Evolutionary conservation across 768 basidiomycete species (phyloP).

Genomic region (Sporobolomyces roseus): DNA sequence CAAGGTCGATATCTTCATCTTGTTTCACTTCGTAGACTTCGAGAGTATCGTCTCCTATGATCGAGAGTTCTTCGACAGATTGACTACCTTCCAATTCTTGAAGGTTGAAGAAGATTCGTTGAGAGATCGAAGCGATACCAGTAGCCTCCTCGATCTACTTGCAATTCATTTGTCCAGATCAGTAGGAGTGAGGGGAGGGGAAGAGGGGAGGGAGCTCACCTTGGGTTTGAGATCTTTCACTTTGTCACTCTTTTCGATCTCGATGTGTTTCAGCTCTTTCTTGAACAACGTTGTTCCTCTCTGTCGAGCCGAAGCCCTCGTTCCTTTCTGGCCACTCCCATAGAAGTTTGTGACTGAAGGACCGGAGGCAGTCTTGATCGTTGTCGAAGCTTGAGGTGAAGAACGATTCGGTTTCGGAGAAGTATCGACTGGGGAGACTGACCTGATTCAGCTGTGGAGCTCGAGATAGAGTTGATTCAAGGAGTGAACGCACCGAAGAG

Average conservation of each 20-base stretch:
- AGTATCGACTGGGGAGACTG: background rate
- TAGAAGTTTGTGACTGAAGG: background rate
- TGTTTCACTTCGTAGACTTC: slow-evolving; percentile 65
- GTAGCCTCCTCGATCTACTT: slow-evolving; percentile 57
- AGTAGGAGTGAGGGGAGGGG: background rate
- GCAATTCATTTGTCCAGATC: background rate
- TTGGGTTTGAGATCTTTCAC: slow-evolving; percentile 71
- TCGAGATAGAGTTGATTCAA: background rate
- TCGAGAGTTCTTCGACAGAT: slow-evolving; percentile 58
- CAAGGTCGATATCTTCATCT: slow-evolving; percentile 57
- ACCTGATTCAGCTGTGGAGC: background rate
- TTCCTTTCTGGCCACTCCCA: background rate
- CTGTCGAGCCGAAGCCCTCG: slow-evolving; percentile 61
- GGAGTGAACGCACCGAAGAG: slow-evolving; percentile 15
- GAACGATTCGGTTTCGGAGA: background rate
- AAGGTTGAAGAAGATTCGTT: slow-evolving; percentile 63
- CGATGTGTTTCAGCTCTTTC: slow-evolving; percentile 52
- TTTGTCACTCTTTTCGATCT: slow-evolving; percentile 63
- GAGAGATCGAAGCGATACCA: slow-evolving; percentile 69
- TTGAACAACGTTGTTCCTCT: slow-evolving; percentile 50
- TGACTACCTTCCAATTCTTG: slow-evolving; percentile 60
- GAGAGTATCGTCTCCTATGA: slow-evolving; percentile 61
- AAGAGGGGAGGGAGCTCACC: slow-evolving; percentile 49
- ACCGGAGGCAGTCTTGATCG: background rate
- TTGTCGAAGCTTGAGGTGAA: background rate